Evolutionary conservation across 306 rosid species (phyloP).

Genomic region (Acacia acuminata): DNA sequence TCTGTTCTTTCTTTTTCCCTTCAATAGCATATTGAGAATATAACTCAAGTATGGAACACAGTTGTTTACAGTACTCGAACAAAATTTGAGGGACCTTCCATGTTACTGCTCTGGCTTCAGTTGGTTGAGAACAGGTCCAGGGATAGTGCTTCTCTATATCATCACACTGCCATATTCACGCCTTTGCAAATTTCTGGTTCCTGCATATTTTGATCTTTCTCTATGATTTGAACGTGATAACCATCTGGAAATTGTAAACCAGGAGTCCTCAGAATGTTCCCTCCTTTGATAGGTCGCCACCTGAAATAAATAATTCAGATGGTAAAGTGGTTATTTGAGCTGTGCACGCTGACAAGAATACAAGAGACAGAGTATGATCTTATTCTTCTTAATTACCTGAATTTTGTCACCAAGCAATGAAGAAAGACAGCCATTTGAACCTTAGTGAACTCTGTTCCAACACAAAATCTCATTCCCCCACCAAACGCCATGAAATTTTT

Average conservation of each 20-base stretch:
- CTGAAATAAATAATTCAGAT: constrained; percentile 40
- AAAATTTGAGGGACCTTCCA: constrained; percentile 39
- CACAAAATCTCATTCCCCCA: constrained; percentile 98
- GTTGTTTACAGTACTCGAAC: constrained; percentile 14
- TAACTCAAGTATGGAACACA: constrained; percentile 23
- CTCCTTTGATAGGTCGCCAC: constrained; percentile 70
- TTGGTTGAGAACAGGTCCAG: constrained; percentile 22
- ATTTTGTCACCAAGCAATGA: constrained; percentile 82
- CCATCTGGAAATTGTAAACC: constrained; percentile 87
- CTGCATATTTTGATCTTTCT: constrained; percentile 45
- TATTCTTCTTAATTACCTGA: constrained; percentile 49
- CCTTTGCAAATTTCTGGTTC: constrained; percentile 13
- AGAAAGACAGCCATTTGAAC: constrained; percentile 96
- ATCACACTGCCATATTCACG: constrained; percentile 17
- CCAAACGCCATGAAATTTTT: constrained; percentile 98
- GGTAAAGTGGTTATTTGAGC: constrained; percentile 20
- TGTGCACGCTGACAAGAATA: background rate
- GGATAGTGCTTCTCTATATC: constrained; percentile 5
- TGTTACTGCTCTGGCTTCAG: constrained; percentile 36
- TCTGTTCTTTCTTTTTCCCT: background rate
- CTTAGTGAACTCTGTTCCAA: constrained; percentile 91
- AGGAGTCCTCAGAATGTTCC: constrained; percentile 70
- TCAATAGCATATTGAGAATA: constrained; percentile 18
- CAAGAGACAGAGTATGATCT: constrained; percentile 1
- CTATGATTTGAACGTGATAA: constrained; percentile 54